phyloP scores from a whole-genome alignment of 306 rosid species.

The Sesbania bispinosa region DNA sequence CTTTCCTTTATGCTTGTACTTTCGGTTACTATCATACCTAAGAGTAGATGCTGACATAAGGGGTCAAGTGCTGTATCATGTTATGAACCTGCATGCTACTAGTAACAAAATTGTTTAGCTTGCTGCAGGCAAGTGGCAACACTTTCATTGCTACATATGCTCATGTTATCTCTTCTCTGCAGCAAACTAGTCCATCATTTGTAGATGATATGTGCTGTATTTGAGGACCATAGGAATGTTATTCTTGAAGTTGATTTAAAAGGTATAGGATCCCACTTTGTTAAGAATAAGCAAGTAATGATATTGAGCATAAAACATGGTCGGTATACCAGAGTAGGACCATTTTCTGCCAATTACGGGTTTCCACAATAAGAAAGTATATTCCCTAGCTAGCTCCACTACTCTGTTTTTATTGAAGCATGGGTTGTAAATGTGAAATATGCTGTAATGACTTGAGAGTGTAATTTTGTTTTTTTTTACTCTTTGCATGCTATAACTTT shows the following conservation, averaged over 20 bases:
- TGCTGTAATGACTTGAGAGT: too few relatives aligned
- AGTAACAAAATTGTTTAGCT: background rate
- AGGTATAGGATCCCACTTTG: conserved; percentile 12
- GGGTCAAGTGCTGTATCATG: background rate
- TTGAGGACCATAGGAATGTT: conserved; percentile 18
- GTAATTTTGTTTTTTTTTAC: too few relatives aligned
- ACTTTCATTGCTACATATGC: background rate
- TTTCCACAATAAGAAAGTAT: background rate
- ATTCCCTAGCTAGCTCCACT: background rate
- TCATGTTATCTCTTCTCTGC: background rate
- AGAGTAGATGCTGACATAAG: conserved; percentile 23
- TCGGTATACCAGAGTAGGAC: background rate
- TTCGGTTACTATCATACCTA: conserved; percentile 2
- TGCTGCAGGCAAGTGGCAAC: conserved; percentile 19
- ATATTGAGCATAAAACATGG: background rate
- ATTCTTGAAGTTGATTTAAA: conserved; percentile 19
- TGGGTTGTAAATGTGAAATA: background rate
- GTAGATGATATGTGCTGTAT: background rate
- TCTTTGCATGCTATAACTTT: too few relatives aligned
- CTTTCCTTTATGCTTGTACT: conserved; percentile 1
- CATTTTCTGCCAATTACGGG: background rate
- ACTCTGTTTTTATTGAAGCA: background rate
- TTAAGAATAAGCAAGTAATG: background rate
- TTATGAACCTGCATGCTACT: conserved; percentile 7
- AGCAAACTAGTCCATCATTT: background rate